Percentiles rank a stretch among this genome's conserved stretches.
phyloP scores from a whole-genome alignment of 139 green algal species.

The Desmodesmus armatus region DNA sequence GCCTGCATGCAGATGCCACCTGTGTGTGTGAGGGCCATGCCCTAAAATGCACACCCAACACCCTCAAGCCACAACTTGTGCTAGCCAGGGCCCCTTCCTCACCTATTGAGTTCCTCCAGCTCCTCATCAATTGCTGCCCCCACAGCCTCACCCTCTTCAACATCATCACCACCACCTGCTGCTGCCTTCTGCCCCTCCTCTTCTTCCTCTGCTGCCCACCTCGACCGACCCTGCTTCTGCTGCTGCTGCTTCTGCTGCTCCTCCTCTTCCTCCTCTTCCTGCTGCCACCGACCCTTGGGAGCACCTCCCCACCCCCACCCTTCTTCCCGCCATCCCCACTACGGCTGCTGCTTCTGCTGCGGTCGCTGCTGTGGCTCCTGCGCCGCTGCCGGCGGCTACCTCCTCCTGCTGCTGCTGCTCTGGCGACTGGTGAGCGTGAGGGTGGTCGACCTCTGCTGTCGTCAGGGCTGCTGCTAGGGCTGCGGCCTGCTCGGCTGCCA shows the following conservation, averaged over 20 bases:
- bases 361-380: slow-evolving; percentile 2
- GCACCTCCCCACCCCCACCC: too few species aligned
- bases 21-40: not conserved
- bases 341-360: slow-evolving; percentile 26
- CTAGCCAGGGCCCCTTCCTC: not conserved
- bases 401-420: slow-evolving; percentile 49
- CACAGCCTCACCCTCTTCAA: not conserved
- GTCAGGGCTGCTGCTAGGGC: not conserved
- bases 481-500: not conserved
- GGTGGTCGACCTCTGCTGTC: not conserved
- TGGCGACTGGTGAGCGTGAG: slow-evolving; percentile 38
- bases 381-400: not conserved
- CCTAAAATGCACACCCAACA: not conserved
- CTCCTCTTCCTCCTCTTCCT: not conserved
- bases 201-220: slow-evolving; percentile 14
- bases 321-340: not conserved
- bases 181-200: slow-evolving; percentile 28
- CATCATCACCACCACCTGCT: not conserved
- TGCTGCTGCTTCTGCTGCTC: slow-evolving; percentile 23
- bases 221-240: slow-evolving; percentile 18
- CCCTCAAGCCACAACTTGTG: too few species aligned
- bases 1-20: too few species aligned
- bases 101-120: slow-evolving; percentile 44
- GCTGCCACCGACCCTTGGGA: slow-evolving; percentile 4
- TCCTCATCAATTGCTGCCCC: slow-evolving; percentile 21